Percentiles rank a stretch among this genome's conserved stretches.
These are phyloP conservation scores for Mercurialis annua DNA, from an alignment of 345 rosid species.

Conservation along the genomic window DNA sequence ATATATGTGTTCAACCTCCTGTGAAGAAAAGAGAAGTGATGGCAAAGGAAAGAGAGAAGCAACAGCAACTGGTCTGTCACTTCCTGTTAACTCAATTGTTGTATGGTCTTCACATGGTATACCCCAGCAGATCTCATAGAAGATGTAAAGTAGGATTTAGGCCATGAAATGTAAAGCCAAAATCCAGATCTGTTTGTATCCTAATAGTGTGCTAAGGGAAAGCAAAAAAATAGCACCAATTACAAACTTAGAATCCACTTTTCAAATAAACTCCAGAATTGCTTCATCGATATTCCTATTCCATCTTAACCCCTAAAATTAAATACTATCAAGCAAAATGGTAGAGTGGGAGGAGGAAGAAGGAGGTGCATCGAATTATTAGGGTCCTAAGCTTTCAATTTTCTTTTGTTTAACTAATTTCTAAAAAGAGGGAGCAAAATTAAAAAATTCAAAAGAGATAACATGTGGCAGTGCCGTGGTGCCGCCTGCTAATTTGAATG, in stretches of 20 bases:
- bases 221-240: neutral
- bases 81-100: conserved; percentile 75
- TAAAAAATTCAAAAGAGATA: no score
- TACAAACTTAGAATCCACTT: conserved; percentile 42
- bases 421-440: no score
- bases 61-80: conserved; percentile 87
- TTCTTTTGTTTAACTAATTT: no score
- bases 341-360: no score
- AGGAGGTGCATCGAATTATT: no score
- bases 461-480: no score
- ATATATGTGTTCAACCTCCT: no score
- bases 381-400: no score
- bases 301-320: conserved; percentile 86
- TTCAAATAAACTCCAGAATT: conserved; percentile 67
- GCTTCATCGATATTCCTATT: conserved; percentile 72
- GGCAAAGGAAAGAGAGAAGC: no score
- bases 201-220: neutral
- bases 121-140: conserved; percentile 67
- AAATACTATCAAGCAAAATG: conserved; percentile 56
- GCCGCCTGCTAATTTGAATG: no score
- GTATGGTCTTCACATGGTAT: conserved; percentile 68
- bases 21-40: no score
- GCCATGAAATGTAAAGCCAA: conserved; percentile 41
- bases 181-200: conserved; percentile 13
- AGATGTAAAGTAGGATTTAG: conserved; percentile 68